A percentile compares a stretch with the other conserved stretches of the same genome.
These are phyloP conservation scores for Helminthosporium solani DNA, from an alignment of 2,329 filamentous ascomycete species.

Conservation along the genomic window DNA sequence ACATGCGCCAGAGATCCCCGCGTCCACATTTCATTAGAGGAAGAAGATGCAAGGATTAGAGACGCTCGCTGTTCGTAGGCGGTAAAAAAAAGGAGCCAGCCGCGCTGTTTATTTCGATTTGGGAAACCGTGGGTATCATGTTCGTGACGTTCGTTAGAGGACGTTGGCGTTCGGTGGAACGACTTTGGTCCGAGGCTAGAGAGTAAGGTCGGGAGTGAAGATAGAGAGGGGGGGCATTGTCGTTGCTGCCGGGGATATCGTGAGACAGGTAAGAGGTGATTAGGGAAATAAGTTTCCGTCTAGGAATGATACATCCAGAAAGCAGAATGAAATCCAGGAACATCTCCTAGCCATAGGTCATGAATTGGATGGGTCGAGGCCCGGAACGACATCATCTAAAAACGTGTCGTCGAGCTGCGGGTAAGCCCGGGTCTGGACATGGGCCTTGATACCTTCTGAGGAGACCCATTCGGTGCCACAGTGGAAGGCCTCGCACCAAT, in stretches of 20 bases:
- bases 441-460: conserved; percentile 31
- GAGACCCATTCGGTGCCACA: conserved; percentile 39
- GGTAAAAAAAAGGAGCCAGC: conserved; percentile 1
- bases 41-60: conserved; percentile 13
- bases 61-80: not conserved
- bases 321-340: not conserved
- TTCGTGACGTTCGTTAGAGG: conserved; percentile 38
- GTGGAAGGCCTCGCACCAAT: conserved; percentile 55
- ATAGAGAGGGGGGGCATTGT: not conserved
- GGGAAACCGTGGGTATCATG: conserved; percentile 35
- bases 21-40: too few species aligned
- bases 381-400: conserved; percentile 18
- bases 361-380: not conserved
- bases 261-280: not conserved
- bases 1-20: conserved; percentile 13
- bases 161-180: too few species aligned
- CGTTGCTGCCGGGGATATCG: not conserved
- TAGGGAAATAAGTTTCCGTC: not conserved
- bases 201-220: not conserved
- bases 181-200: conserved; percentile 8
- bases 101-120: not conserved
- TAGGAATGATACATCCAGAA: conserved; percentile 6
- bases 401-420: conserved; percentile 38
- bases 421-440: conserved; percentile 23
- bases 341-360: not conserved